Evolutionary conservation across 1,284 basidiomycete genomes (phyloP).

Genomic region (Ceratobasidium theobromae): DNA sequence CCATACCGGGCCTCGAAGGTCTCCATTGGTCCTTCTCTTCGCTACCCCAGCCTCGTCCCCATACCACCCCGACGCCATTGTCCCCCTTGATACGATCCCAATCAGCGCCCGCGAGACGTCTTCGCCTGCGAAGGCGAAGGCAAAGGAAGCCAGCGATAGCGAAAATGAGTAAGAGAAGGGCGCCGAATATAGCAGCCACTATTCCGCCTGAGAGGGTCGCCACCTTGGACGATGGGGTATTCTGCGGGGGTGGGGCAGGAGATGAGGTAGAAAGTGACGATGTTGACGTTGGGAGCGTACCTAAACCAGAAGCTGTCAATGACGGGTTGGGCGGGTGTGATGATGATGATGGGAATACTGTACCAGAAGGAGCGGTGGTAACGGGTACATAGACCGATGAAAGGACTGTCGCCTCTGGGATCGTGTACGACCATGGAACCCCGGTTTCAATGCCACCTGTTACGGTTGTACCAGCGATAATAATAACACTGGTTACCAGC

Average conservation of each 20-base stretch:
- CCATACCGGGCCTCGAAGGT: background rate
- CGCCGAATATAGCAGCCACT: background rate
- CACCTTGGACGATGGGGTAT: background rate
- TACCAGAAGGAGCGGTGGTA: background rate
- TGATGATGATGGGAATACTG: background rate
- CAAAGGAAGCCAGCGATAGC: background rate
- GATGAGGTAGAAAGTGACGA: background rate
- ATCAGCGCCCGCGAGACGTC: background rate
- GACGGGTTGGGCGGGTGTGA: background rate
- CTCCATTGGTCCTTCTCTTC: background rate
- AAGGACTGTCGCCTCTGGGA: conserved; percentile 7
- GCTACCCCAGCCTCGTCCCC: conserved; percentile 22
- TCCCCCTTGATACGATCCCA: background rate
- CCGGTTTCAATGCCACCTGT: conserved; percentile 19
- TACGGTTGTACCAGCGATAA: conserved; percentile 12
- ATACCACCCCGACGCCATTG: conserved; percentile 8
- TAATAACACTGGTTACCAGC: background rate
- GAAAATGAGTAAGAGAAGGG: conserved; percentile 4
- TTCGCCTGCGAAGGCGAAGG: conserved; percentile 1
- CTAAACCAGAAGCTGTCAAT: background rate
- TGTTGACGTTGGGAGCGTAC: background rate
- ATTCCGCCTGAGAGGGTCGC: conserved; percentile 16
- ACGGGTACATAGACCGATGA: conserved; percentile 13
- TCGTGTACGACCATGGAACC: conserved; percentile 28
- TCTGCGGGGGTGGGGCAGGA: background rate